Base-by-base conservation (phyloP, 352 stramenopile species). In the Globisporangium sylvaticum region DNA sequence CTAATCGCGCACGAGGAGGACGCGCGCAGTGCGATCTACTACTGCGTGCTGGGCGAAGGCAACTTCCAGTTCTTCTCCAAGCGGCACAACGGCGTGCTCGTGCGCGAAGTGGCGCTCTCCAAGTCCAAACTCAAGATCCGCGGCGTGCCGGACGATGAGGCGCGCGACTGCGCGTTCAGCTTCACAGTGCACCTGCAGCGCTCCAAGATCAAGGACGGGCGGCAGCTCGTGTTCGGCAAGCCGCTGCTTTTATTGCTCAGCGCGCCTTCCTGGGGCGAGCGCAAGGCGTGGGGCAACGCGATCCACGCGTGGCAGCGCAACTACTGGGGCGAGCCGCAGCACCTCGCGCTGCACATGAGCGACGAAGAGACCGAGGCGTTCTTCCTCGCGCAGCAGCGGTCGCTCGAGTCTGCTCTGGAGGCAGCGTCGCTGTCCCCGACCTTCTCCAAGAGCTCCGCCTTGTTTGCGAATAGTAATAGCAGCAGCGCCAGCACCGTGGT, bases 261-360 rank as follows among this genome's bases (percentile, higher is more conserved):
- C 27, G 87, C 86, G 8, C 83, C 88, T 24, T 88, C 81, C 37
- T 92, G 83, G 78, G 75, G 74, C 2, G 88, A 96, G 65, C 87
- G 88, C 58, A 91, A 92, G 64, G 76, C 80, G 7, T 96, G 88
- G 88, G 88, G 86, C n/a, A 96, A 94, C 60, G 81, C 83, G 24
- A 94, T 96, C 67, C 82, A 93, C 65, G 83, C 81, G 22, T 96
- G 88, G 88, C 88, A 96, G 67, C 83, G 88, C 29, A 89, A 90
- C 66, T 96, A 94, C 71, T 94, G 88, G 88, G 77, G 84, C 39
- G 88, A 96, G 39, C 88, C 88, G 6, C 77, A 90, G 58, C 83
- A 92, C 71, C 72, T 71, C 20, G 58, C 68, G 39, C 68, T 83
- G 8, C 70, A 81, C 15, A 79, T 88, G 32, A 71, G 65, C 6